Evolutionary conservation across 2,329 filamentous ascomycete genomes (phyloP), one percentile per base, ranked within the genome.

Genomic region (Pseudogymnoascus sp.): DNA sequence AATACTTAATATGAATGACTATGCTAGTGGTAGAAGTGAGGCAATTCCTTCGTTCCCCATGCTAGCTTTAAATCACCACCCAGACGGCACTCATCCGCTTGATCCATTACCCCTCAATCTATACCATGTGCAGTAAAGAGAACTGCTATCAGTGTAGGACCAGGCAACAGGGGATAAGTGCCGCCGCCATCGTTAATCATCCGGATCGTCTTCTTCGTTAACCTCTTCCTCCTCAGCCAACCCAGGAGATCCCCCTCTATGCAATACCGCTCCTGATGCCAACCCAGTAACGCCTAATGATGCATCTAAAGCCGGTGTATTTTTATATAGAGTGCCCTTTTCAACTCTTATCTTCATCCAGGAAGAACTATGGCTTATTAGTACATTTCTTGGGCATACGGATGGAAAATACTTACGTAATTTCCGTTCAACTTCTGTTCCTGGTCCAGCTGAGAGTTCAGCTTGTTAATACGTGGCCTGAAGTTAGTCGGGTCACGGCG

Each of bases 391-490:
- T 59, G 25, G 38, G 33, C 5, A 45, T 33, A 60, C 12, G 62
- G 62, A 65, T 64, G 65, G 30, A n/a, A 49, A 23, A 12, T 55
- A 84, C 87, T 81, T 81, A 91, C 88, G 80, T 89, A 99, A 80
- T 97, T 97, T 70, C 95, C 95, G 67, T 78, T 79, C 72, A 92
- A 70, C 83, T 99, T 99, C 83, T 99, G 94, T 75, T 97, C 94
- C 76, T 97, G 92, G 77, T 99, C 94, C 69, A 97, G 84, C 81
- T 99, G 94, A 74, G 90, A 94, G 77, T 92, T 88, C 73, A 86
- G 80, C 84, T 99, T 99, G 85, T 99, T 99, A 82, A 99, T 99
- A 79, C 95, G 91, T 66, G 95, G 94, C 65, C 94, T 88, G 84
- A 85, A 99, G 72, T 94, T 96, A 79, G 88, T 92, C 66, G 95